Conservation (phyloP, 2,329 filamentous ascomycete species). For the Microascus cirrosus region DNA sequence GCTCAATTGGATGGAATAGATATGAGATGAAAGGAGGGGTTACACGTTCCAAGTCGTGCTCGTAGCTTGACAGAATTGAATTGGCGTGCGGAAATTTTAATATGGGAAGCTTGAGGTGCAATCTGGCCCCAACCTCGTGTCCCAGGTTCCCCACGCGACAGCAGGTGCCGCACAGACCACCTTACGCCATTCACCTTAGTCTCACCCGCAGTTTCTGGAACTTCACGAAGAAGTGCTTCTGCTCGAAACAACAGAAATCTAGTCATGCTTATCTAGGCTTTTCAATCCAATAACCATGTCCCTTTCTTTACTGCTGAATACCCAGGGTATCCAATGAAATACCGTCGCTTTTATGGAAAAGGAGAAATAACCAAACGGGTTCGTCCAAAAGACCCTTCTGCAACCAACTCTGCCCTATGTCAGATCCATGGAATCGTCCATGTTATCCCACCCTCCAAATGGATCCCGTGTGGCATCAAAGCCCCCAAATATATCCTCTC, state of each 20-base stretch:
- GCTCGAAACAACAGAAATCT: neutral
- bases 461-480: neutral
- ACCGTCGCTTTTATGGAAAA: neutral
- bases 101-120: neutral
- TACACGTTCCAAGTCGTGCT: neutral
- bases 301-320: neutral
- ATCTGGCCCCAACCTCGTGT: conserved; percentile 2
- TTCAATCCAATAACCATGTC: neutral
- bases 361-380: neutral
- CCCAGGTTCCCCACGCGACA: neutral
- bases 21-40: neutral
- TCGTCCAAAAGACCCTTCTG: neutral
- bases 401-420: neutral
- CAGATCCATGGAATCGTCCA: neutral
- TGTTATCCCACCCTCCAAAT: conserved; percentile 1
- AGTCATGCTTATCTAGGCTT: neutral
- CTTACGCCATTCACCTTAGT: neutral
- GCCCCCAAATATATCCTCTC: conserved; percentile 1
- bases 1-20: neutral
- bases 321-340: neutral
- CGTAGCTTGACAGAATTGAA: neutral
- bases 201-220: neutral
- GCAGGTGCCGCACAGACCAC: neutral
- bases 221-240: neutral
- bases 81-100: neutral